These are phyloP conservation scores for Amyloporia xantha DNA, from an alignment of 768 basidiomycete genomes.

Conservation along the genomic window DNA sequence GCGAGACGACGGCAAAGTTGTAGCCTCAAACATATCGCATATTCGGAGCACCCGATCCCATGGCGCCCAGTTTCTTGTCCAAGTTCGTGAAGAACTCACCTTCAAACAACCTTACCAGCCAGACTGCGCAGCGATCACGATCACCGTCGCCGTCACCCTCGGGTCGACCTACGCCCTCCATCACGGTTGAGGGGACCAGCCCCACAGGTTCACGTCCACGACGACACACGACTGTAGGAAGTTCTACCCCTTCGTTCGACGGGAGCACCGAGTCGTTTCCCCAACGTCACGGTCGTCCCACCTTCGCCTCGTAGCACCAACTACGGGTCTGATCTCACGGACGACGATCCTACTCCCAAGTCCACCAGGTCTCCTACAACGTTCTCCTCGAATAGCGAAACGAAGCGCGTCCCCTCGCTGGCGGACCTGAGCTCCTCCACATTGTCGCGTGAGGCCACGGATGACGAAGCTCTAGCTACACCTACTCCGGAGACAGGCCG, in stretches of 20 bases:
- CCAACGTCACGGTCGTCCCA: conserved; percentile 27
- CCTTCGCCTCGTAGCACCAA: conserved; percentile 25
- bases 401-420: background rate
- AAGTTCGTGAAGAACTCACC: conserved; percentile 20
- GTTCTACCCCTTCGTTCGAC: conserved; percentile 7
- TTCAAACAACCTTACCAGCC: conserved; percentile 10
- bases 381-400: background rate
- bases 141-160: conserved; percentile 4
- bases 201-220: background rate
- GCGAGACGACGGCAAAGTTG: background rate
- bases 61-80: conserved; percentile 24
- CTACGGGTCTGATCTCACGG: conserved; percentile 8
- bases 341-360: conserved; percentile 2
- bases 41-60: background rate
- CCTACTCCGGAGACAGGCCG: conserved; percentile 16
- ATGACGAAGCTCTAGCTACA: conserved; percentile 18
- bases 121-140: background rate
- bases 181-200: conserved; percentile 7
- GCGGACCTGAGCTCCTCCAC: background rate
- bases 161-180: conserved; percentile 4
- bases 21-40: background rate
- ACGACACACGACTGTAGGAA: conserved; percentile 5
- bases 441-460: conserved; percentile 3
- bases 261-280: conserved; percentile 14
- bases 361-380: conserved; percentile 1